Percentiles rank a stretch among this genome's conserved stretches.
Evolutionary conservation across 148 eudicot species (phyloP).

Genomic region (Spergularia bocconei): DNA sequence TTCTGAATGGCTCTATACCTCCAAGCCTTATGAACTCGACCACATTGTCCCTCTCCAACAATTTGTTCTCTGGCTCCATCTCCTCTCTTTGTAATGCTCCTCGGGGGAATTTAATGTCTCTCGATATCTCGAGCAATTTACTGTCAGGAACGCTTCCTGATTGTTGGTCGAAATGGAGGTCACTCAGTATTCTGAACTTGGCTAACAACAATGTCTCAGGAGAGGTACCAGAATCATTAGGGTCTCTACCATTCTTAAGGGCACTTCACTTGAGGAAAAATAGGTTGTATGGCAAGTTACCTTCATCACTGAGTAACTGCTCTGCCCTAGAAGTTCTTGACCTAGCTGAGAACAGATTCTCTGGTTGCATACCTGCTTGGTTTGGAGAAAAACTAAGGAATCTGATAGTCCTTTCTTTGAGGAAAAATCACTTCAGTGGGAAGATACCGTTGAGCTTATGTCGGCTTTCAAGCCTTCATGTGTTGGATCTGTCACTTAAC

Average conservation of each 20-base stretch:
- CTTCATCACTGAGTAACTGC: slow-evolving; percentile 13
- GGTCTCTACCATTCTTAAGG: background rate
- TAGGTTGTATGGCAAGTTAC: slow-evolving; percentile 31
- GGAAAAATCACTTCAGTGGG: slow-evolving; percentile 32
- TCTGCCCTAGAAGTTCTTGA: slow-evolving; percentile 25
- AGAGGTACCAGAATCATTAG: slow-evolving; percentile 26
- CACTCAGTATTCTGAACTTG: slow-evolving; percentile 12
- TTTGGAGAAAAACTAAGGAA: background rate
- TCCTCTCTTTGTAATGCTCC: slow-evolving; percentile 6
- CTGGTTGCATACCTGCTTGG: slow-evolving; percentile 31
- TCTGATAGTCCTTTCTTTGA: slow-evolving; percentile 23
- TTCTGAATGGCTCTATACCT: slow-evolving; percentile 37
- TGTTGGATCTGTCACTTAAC: slow-evolving; percentile 39
- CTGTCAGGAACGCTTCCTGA: slow-evolving; percentile 35
- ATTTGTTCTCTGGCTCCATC: slow-evolving; percentile 5
- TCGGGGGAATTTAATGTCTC: background rate
- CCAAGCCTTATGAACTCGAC: background rate
- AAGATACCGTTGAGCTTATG: slow-evolving; percentile 40
- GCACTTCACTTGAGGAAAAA: slow-evolving; percentile 34
- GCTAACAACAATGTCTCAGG: slow-evolving; percentile 42
- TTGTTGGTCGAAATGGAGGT: slow-evolving; percentile 17
- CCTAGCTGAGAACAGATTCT: slow-evolving; percentile 38
- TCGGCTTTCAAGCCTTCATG: slow-evolving; percentile 21
- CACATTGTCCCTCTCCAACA: slow-evolving; percentile 6
- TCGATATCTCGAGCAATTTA: slow-evolving; percentile 22